Evolutionary conservation across 176 grass and related monocot species (phyloP), one percentile per base, ranked within the genome.

Genomic region (Oryza coarctata): DNA sequence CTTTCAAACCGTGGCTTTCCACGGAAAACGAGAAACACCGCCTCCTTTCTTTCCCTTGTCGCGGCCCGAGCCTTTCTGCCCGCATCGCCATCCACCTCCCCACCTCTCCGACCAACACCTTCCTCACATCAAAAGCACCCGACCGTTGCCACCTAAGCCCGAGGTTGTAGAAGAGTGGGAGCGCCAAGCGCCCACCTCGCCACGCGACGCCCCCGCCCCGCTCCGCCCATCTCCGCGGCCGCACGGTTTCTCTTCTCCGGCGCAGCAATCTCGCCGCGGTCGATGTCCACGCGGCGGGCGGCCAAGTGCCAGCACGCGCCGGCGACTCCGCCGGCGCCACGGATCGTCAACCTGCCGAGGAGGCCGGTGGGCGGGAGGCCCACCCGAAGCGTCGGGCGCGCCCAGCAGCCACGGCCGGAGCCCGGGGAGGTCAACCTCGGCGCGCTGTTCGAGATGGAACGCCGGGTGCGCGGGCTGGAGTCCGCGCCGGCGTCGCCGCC

Each of bases 1-100:
- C 87, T 92, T 92, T 95, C 87, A 95, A 95, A 90, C 86, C 71
- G 66, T 75, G 47, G 65, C 79, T 63, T 92, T 83, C 70, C 79
- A 81, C 93, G 86, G 90, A 92, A 90, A 84, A 74, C 85, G 71
- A 92, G 87, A 63, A 34, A 58, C 84, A 80, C 50, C 70, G 65
- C 82, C 78, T 78, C 65, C 79, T 5, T 52, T n/a, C n/a, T 68
- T 63, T 38, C 71, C 11, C 65, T 75, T 58, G 73, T 33, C 55
- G 61, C 35, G 78, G 61, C 17, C 68, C 49, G 9, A 45, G 26
- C 74, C 68, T 55, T 86, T 81, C 85, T 81, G 45, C 61, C 5
- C 69, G 50, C 83, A 30, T 68, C 81, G 40, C 71, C 80, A 49
- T 77, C 75, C 50, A 66, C 74, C 78, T 80, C 65, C 79, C 22